Evolutionary conservation across 306 rosid genomes (phyloP).

Genomic region (Prosopis cineraria): DNA sequence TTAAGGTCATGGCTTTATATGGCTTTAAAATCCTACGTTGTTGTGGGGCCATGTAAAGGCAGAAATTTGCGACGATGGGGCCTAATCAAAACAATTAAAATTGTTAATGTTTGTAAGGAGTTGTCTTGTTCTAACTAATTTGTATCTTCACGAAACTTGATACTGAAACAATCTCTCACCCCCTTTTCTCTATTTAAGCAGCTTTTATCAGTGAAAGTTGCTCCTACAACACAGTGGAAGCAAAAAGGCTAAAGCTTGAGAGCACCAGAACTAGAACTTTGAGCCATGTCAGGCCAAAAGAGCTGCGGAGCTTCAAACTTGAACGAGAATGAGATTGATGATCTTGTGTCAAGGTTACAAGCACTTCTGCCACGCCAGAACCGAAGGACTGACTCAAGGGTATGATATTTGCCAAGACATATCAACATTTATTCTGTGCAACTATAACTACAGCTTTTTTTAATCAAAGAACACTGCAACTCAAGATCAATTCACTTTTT

Average conservation of each 20-base stretch:
- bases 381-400: slow-evolving; percentile 27
- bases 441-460: background rate
- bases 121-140: slow-evolving; percentile 2
- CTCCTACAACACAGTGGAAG: background rate
- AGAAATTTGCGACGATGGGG: slow-evolving; percentile 9
- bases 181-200: slow-evolving; percentile 1
- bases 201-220: background rate
- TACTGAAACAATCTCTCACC: background rate
- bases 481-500: background rate
- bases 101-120: background rate
- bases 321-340: slow-evolving; percentile 19
- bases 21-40: background rate
- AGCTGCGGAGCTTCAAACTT: slow-evolving; percentile 16
- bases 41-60: slow-evolving; percentile 23
- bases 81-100: background rate
- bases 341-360: slow-evolving; percentile 22
- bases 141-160: slow-evolving; percentile 17
- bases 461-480: background rate
- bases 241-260: background rate
- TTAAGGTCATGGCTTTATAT: background rate
- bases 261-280: background rate
- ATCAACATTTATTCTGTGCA: background rate
- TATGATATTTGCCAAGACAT: background rate
- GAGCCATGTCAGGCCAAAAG: slow-evolving; percentile 16
- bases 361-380: slow-evolving; percentile 16